Percentiles rank a stretch among this genome's conserved stretches.
Evolutionary conservation across 306 rosid species (phyloP).

Genomic region (Herpetospermum pedunculosum): DNA sequence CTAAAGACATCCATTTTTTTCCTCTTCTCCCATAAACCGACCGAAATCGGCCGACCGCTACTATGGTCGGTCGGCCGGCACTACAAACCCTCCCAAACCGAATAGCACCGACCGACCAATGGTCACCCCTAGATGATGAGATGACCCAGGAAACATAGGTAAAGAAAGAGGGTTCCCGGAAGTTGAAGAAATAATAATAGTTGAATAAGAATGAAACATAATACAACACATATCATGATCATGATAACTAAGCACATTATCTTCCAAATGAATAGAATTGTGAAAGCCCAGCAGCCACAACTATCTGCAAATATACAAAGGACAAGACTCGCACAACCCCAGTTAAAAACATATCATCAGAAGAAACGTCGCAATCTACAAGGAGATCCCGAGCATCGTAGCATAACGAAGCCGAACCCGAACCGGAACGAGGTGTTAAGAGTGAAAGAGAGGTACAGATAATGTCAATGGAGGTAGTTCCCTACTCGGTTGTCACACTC

Average conservation of each 20-base stretch:
- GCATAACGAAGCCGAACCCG: neutral
- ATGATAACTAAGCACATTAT: neutral
- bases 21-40: too few species aligned
- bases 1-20: too few species aligned
- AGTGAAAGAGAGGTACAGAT: neutral
- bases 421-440: neutral
- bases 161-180: neutral
- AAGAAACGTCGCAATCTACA: neutral
- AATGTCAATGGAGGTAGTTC: neutral
- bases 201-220: neutral
- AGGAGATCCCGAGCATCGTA: neutral
- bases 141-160: neutral
- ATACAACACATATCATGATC: neutral
- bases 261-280: neutral
- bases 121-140: too few species aligned
- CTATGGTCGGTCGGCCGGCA: too few species aligned
- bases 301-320: neutral
- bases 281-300: neutral
- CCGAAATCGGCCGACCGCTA: too few species aligned
- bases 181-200: neutral
- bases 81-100: too few species aligned
- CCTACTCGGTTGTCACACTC: conserved; percentile 80
- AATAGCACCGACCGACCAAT: too few species aligned
- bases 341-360: neutral
- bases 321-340: neutral